Evolutionary conservation across 2,329 filamentous ascomycete genomes (phyloP), one percentile per base, ranked within the genome.

Genomic region (Monilinia fructicola): DNA sequence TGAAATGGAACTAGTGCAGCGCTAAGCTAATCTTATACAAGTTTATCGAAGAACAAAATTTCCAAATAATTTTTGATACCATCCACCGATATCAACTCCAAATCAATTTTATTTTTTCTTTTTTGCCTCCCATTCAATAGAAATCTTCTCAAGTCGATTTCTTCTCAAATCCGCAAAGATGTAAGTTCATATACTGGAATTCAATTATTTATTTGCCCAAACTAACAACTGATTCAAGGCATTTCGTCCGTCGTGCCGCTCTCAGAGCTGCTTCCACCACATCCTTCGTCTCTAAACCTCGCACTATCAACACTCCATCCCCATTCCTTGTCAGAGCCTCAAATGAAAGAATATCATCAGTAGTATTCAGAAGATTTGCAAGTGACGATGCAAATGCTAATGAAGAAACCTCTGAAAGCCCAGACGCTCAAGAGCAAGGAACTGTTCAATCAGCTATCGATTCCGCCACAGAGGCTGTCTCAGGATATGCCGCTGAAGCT

Each of bases 231-330:
- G 46, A 16, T 38, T 42, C 44, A 53, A 77, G 75, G 75, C 74
- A 76, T 73, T 68, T 74, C 69, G 71, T 89, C 71, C 84, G 85
- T 69, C 84, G 84, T 73, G 79, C 82, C 71, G 84, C 85, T 71
- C 79, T 82, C 74, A 83, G 85, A 74, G 81, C 85, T 59, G 81
- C 85, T 67, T 65, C 62, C 40, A 79, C 81, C 44, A 73, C 77
- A 68, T 79, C 80, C 55, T 74, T 79, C 70, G 71, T 81, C 68
- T 77, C 78, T 50, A 81, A 78, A 71, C 77, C 77, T 67, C 77
- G 78, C 61, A 77, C 77, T 63, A 76, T 81, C 68, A 75, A 77
- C 58, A 75, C 78, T 4, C 67, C 78, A 65, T 75, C 76, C 63
- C 77, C 77, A 42, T 75, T 77, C 52, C 66, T 75, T 35, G 68